Base-by-base conservation (phyloP, 108 stramenopile species). In the Cyclotella atomus region DNA sequence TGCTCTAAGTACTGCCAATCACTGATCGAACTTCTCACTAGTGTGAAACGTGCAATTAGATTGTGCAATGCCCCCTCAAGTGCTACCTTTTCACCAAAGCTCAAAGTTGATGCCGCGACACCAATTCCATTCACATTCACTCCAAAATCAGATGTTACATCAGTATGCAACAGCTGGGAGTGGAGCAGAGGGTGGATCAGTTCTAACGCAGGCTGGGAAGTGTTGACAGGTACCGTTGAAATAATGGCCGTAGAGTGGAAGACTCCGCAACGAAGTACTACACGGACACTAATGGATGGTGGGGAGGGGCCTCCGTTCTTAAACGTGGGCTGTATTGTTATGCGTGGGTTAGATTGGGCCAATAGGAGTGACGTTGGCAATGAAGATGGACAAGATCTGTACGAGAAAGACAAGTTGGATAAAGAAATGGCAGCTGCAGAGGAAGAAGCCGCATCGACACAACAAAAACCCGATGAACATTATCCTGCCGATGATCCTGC, bases 271-370 rank as follows among this genome's bases (percentile, higher is more conserved):
- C 68, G 85, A 45, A 91, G 86, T 35, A 78, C 79, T 38, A 88
- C 91, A 0, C 77, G 89, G 16, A 74, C 90, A 27, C 54, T 93
- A 24, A 93, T 92, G 89, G 95, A 95, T 72, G 89, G 90, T 28
- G 94, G 94, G 21, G 92, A 95, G 23, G 95, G 95, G 5, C 95
- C 95, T 17, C 95, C 95, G 9, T 81, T 91, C 75, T 69, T 93
- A n/a, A 55, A 85, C 15, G 89, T 86, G 66, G 87, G 88, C 32
- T 91, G 89, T 61, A 55, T 56, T 10, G 95, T 95, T 9, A 75
- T 92, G 85, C 78, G 92, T 56, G 91, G 92, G 15, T 57, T 68
- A 19, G 92, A 93, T 60, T 95, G 92, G 92, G 68, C 60, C 23
- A 75, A 65, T 15, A 65, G 73, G 20, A 34, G 16, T 20, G 60